Evolutionary conservation across 192 early-diverging fungal genomes (phyloP).

Genomic region (Haplosporangium gracile): DNA sequence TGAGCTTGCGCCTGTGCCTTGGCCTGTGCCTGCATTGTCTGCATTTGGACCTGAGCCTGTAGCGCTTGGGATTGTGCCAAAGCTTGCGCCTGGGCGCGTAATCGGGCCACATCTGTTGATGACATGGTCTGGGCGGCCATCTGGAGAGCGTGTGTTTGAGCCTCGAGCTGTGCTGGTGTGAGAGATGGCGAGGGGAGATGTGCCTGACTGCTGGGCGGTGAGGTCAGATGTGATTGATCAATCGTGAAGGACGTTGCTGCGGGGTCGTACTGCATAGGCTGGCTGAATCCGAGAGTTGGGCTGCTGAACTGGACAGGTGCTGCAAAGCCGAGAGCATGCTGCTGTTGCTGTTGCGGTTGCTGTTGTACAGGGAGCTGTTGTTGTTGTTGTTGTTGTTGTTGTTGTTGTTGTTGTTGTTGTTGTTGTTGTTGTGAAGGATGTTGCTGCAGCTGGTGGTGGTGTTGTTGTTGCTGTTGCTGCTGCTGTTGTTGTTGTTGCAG

Average conservation of each 20-base stretch:
- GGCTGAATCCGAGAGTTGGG: constrained; percentile 31
- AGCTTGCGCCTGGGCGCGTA: constrained; percentile 32
- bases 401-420: constrained; percentile 14
- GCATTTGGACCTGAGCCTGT: constrained; percentile 19
- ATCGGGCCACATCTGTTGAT: constrained; percentile 28
- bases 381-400: constrained; percentile 16
- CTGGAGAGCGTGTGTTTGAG: not conserved
- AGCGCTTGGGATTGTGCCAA: constrained; percentile 53
- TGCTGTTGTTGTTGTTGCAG: constrained; percentile 16
- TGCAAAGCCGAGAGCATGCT: constrained; percentile 25
- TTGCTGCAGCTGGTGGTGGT: constrained; percentile 15
- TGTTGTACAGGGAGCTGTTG: constrained; percentile 15
- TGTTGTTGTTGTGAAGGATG: constrained; percentile 23
- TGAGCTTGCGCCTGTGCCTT: constrained; percentile 32
- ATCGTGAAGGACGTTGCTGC: constrained; percentile 25
- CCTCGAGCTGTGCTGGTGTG: not conserved
- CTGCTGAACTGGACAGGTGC: constrained; percentile 30
- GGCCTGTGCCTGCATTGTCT: constrained; percentile 45
- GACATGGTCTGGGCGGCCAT: constrained; percentile 15
- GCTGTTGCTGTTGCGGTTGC: constrained; percentile 11
- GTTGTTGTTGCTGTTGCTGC: constrained; percentile 20
- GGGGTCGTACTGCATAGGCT: constrained; percentile 29
- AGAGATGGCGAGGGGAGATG: constrained; percentile 13
- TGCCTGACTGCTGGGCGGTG: constrained; percentile 15
- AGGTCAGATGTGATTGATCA: constrained; percentile 35